Evolutionary conservation across 2,329 filamentous ascomycete species (phyloP), one percentile per base, ranked within the genome.

Genomic region (Stemphylium lycopersici): DNA sequence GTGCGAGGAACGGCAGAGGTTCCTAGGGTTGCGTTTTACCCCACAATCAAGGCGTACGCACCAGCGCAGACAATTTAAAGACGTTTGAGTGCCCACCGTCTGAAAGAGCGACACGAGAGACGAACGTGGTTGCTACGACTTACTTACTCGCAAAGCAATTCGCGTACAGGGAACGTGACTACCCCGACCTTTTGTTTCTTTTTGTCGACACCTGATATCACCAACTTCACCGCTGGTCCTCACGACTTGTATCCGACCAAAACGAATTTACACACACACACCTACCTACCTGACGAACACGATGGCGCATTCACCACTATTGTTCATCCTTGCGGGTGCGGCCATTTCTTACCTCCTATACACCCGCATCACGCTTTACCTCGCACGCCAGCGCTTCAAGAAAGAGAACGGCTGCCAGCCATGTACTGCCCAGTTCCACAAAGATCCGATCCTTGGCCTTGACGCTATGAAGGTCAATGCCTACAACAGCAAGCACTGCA

Each of bases 401-500:
- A 72, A 69, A 16, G 70, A 75, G 26, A 74, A 82, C 63, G 80
- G 80, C 42, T 84, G 83, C 66, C 71, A 80, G 43, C 76, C 77
- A 7, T 75, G 77, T n/a, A 65, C 69, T 2, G 53, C 58, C 7
- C 81, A 78, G 55, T 81, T 80, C 3, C 80, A 84, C 69, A 78
- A 77, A 49, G 85, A 87, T 59, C 81, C 79, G 0, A 62, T 87
- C 49, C 71, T 86, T 3, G 85, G 84, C 2, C 61, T 81, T 22
- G 82, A 85, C 65, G 67, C 80, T 34, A 74, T 85, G 53, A 60
- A 72, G 33, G 59, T 71, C 22, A 78, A 78, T 52, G 50, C 78
- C 16, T 66, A 68, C 11, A 75, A 78, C 3, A 55, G 76, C 48
- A 77, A 75, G 18, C 55, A 68, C 40, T 52, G 63, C 26, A 63